Percentiles rank a stretch among this genome's conserved stretches.
Conservation (phyloP, 2,329 filamentous ascomycete genomes). For the Ophiocordyceps polyrhachis-furcata region DNA sequence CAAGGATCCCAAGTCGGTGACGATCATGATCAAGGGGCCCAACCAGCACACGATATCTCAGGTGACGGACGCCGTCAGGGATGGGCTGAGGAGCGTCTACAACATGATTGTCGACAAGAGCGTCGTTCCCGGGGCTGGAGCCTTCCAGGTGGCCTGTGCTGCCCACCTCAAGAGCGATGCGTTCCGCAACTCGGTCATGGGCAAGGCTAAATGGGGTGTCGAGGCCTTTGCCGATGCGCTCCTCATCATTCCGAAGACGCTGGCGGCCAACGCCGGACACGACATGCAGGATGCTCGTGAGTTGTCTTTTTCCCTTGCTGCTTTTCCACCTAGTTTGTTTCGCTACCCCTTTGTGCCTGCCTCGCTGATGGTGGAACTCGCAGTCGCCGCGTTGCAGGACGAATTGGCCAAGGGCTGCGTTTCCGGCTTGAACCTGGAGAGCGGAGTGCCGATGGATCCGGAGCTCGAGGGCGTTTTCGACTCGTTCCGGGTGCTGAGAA, state of each 20-base stretch:
- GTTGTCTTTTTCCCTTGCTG: slow-evolving; percentile 17
- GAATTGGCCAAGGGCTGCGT: slow-evolving; percentile 68
- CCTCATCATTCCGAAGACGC: slow-evolving; percentile 88
- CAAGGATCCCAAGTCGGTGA: slow-evolving; percentile 96
- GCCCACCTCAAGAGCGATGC: slow-evolving; percentile 70
- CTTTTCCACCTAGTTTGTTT: not conserved
- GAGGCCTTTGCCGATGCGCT: slow-evolving; percentile 89
- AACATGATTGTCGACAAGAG: slow-evolving; percentile 99
- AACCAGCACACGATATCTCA: slow-evolving; percentile 94
- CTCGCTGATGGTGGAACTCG: slow-evolving; percentile 4
- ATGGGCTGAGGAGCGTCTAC: slow-evolving; percentile 90
- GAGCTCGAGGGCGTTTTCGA: slow-evolving; percentile 85
- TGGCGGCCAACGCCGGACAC: slow-evolving; percentile 88
- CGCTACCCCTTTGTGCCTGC: not conserved
- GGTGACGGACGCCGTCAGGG: slow-evolving; percentile 88
- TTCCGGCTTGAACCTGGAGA: slow-evolving; percentile 71
- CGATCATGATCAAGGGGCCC: slow-evolving; percentile 91
- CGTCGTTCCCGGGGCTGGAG: slow-evolving; percentile 83
- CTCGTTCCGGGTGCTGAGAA: slow-evolving; percentile 85
- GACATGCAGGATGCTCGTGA: slow-evolving; percentile 89
- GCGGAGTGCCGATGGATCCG: slow-evolving; percentile 89
- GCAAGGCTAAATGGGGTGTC: slow-evolving; percentile 94
- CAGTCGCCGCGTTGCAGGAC: slow-evolving; percentile 74
- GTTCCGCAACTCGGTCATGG: slow-evolving; percentile 83
- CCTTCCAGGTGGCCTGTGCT: slow-evolving; percentile 89